These are phyloP conservation scores for Hypoxylon sp. DNA, from an alignment of 2,329 filamentous ascomycete species.

Conservation along the genomic window DNA sequence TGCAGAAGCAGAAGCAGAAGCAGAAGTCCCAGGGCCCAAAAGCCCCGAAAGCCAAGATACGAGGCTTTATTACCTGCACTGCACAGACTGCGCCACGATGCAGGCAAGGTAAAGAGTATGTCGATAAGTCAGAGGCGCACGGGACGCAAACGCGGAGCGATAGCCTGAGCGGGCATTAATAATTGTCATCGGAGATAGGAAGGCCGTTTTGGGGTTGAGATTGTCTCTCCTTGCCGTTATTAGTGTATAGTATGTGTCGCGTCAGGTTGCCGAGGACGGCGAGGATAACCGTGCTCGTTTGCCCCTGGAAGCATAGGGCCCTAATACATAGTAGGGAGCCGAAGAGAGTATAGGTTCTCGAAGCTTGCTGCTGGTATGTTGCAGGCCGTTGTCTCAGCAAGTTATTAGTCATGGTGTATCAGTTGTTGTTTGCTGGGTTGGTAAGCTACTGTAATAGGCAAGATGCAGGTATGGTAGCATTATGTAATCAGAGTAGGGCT, in stretches of 20 bases:
- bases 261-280: constrained; percentile 1
- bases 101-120: not conserved
- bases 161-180: constrained; percentile 24
- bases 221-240: constrained; percentile 14
- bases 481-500: constrained; percentile 23
- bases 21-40: not conserved
- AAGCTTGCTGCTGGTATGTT: constrained; percentile 9
- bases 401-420: not conserved
- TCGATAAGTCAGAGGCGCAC: not conserved
- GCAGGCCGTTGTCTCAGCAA: not conserved
- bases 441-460: not conserved
- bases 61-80: constrained; percentile 1
- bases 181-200: constrained; percentile 17
- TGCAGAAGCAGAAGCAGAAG: no score
- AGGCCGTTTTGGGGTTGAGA: constrained; percentile 7
- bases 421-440: not conserved
- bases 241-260: not conserved
- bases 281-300: no score
- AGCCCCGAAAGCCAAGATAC: not conserved
- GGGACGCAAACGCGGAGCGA: not conserved
- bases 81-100: constrained; percentile 10
- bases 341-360: constrained; percentile 16
- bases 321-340: no score
- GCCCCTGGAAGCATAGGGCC: no score
- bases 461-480: not conserved